Percentiles rank a stretch among this genome's conserved stretches.
Evolutionary conservation across 306 rosid species (phyloP).

Genomic region (Argentina anserina): DNA sequence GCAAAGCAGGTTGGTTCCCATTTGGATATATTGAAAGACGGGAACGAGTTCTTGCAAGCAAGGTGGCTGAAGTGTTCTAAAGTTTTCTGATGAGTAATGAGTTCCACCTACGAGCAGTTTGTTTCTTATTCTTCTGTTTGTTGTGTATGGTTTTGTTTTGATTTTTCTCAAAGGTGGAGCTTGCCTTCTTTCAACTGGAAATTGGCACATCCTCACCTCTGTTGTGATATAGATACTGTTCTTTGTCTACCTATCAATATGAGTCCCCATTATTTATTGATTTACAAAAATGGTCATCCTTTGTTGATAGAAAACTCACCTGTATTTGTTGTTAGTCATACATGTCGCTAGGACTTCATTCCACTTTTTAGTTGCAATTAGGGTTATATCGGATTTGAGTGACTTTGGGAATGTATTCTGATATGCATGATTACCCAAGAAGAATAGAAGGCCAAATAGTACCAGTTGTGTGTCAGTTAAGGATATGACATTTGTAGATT

Average conservation of each 20-base stretch:
- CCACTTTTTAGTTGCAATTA: neutral
- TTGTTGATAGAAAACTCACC: neutral
- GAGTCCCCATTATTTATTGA: neutral
- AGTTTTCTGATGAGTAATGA: conserved; percentile 18
- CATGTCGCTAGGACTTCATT: neutral
- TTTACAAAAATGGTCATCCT: neutral
- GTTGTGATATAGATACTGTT: conserved; percentile 37
- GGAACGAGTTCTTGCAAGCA: conserved; percentile 91
- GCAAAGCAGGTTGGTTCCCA: conserved; percentile 97
- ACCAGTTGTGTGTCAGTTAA: too few species aligned
- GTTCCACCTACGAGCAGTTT: conserved; percentile 33
- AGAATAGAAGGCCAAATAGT: too few species aligned
- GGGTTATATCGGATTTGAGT: neutral
- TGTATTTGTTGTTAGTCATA: neutral
- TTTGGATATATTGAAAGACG: conserved; percentile 84
- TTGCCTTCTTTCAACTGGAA: conserved; percentile 24
- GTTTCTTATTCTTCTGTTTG: conserved; percentile 24
- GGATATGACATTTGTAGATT: neutral
- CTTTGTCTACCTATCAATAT: conserved; percentile 18
- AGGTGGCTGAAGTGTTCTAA: conserved; percentile 91
- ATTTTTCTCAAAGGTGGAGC: conserved; percentile 31
- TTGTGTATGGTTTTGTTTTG: conserved; percentile 28
- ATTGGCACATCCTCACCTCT: conserved; percentile 10
- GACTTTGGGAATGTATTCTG: too few species aligned
- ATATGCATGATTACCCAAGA: neutral